Base-by-base conservation (phyloP, 768 basidiomycete species). In the Boletus insuetus region DNA sequence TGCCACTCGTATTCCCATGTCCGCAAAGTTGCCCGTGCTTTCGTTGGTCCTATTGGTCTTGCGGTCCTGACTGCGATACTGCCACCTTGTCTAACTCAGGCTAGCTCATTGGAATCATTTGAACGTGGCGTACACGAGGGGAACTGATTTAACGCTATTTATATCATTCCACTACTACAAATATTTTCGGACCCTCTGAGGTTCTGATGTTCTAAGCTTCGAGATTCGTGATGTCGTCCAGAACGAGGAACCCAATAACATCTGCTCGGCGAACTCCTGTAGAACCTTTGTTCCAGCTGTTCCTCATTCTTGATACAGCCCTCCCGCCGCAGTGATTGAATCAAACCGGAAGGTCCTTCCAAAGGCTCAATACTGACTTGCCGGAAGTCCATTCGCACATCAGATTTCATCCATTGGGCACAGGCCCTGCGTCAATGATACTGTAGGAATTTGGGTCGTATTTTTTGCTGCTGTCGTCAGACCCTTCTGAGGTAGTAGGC, bases 271-370 rank as follows among this genome's bases (percentile, higher is more conserved):
- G 0, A 56, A 48, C 10, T 64, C 64, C n/a, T 54, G 50, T 19
- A 67, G 24, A 24, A 69, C 54, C 22, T 17, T 43, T 6, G 4
- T 34, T 17, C 65, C 67, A 2, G 17, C 46, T 4, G 47, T 53
- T 9, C 40, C 50, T 68, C 68, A 68, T 19, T 53, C 58, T 4
- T 49, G 8, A n/a, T 43, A 35, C 14, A 34, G 52, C 3, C 67
- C 66, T 10, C 68, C 67, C 0, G 56, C 68, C 3, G 66, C 63
- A 37, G 51, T 54, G 24, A 68, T 56, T 3, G 61, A 63, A 22
- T 67, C 66, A 6, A 59, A n/a, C n/a, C 54, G 1, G 68, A 17
- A 68, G 63, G 40, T 68, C 58, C n/a, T 54, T 59, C 66, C 66
- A 66, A 58, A 35, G 45, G 55, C 1, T 55, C 40, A 7, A 59